Percentiles rank a stretch among this genome's conserved stretches.
phyloP scores from a whole-genome alignment of 176 grass and related monocot genomes.

The Zoysia pacifica region DNA sequence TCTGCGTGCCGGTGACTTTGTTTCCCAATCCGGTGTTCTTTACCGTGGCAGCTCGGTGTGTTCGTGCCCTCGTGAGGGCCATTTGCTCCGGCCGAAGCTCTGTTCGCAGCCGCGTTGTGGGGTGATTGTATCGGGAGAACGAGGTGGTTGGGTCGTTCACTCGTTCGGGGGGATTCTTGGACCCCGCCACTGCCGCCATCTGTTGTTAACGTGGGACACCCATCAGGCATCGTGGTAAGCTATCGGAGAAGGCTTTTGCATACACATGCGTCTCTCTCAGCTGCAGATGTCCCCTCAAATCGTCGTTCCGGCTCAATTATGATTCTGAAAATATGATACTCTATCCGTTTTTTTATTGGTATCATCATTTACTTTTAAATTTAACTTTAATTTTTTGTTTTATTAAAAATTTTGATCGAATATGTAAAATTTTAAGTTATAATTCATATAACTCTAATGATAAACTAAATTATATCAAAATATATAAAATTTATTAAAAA shows the following conservation, averaged over 20 bases:
- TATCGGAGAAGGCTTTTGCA: background rate
- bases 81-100: background rate
- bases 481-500: too few species aligned
- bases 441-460: too few species aligned
- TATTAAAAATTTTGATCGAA: too few species aligned
- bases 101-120: background rate
- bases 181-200: background rate
- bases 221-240: constrained; percentile 23
- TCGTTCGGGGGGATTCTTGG: constrained; percentile 3
- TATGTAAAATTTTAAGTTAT: too few species aligned
- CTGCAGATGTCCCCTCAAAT: background rate
- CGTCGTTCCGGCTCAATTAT: background rate
- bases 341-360: too few species aligned
- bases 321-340: too few species aligned
- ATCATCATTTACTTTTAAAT: too few species aligned
- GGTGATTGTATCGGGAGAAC: background rate
- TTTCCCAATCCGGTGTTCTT: background rate
- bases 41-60: background rate
- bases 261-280: background rate
- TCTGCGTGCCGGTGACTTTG: background rate
- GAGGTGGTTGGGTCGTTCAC: constrained; percentile 28
- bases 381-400: too few species aligned
- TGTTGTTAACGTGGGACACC: constrained; percentile 47
- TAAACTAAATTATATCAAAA: too few species aligned
- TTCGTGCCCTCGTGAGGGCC: too few species aligned